Percentiles rank a stretch among this genome's conserved stretches.
Conservation (phyloP, 768 basidiomycete species). For the Kwoniella heveanensis region DNA sequence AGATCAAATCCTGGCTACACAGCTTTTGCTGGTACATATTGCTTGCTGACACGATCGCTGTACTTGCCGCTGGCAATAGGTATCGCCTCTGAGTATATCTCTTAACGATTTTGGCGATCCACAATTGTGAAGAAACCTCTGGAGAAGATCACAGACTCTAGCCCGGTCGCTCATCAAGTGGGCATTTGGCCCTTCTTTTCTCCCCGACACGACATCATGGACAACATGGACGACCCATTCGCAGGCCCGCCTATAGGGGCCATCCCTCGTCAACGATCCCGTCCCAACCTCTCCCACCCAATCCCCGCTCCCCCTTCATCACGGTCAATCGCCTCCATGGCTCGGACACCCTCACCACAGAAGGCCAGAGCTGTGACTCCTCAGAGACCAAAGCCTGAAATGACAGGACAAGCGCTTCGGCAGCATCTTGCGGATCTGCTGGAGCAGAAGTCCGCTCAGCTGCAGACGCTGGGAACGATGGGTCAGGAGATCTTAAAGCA, state of each 20-base stretch:
- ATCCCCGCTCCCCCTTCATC: conserved; percentile 33
- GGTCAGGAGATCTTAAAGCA: conserved; percentile 92
- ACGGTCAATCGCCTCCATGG: conserved; percentile 23
- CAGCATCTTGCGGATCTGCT: conserved; percentile 64
- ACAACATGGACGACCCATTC: conserved; percentile 39
- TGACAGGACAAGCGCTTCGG: conserved; percentile 33
- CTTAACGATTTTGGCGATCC: too few relatives aligned
- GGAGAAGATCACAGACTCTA: not conserved
- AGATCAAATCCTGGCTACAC: too few relatives aligned
- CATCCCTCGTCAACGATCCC: conserved; percentile 34
- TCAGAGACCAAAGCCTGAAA: conserved; percentile 3
- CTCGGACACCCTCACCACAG: conserved; percentile 27
- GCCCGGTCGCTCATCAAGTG: not conserved
- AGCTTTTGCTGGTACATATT: too few relatives aligned
- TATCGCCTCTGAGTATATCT: too few relatives aligned
- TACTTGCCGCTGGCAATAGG: too few relatives aligned
- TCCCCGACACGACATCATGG: not conserved
- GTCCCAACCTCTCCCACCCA: conserved; percentile 32
- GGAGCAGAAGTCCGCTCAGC: conserved; percentile 87
- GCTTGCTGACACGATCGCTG: too few relatives aligned
- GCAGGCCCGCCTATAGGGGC: conserved; percentile 7
- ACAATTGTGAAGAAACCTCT: too few relatives aligned
- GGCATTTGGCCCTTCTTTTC: not conserved
- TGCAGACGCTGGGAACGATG: conserved; percentile 85
- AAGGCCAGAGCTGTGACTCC: conserved; percentile 1